Percentiles rank a stretch among this genome's conserved stretches.
Conservation (phyloP, 345 rosid genomes). For the Salix arbutifolia region DNA sequence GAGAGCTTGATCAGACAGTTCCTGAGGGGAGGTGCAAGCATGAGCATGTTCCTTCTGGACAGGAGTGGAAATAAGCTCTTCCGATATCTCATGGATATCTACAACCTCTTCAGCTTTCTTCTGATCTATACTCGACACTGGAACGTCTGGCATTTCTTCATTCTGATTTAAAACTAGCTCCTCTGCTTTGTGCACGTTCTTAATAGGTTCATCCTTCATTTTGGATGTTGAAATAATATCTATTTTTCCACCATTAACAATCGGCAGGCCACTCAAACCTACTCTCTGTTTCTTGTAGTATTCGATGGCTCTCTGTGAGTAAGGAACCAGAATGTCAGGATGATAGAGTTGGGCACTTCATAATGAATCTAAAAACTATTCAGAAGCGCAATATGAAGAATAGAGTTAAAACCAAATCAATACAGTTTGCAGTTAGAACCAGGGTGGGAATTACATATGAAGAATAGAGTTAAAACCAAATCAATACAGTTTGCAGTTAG, state of each 20-base stretch:
- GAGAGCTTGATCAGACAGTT: slow-evolving; percentile 8
- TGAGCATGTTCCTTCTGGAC: slow-evolving; percentile 9
- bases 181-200: slow-evolving; percentile 9
- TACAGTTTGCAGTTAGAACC: neutral
- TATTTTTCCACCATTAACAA: slow-evolving; percentile 18
- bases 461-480: neutral
- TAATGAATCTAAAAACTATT: neutral
- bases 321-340: slow-evolving; percentile 6
- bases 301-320: slow-evolving; percentile 71
- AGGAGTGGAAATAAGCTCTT: slow-evolving; percentile 17
- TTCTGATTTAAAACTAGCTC: slow-evolving; percentile 16
- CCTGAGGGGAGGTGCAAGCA: slow-evolving; percentile 4
- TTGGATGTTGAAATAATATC: slow-evolving; percentile 30
- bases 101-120: slow-evolving; percentile 22
- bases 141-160: slow-evolving; percentile 23
- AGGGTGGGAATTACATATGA: neutral
- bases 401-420: neutral
- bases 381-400: neutral
- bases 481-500: neutral
- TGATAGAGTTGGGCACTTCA: neutral
- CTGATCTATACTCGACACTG: slow-evolving; percentile 11
- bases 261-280: slow-evolving; percentile 37
- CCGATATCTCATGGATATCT: neutral
- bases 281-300: slow-evolving; percentile 69
- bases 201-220: slow-evolving; percentile 22